Base-by-base conservation (phyloP, 164 flowering plant species). In the Tetracentron sinense region DNA sequence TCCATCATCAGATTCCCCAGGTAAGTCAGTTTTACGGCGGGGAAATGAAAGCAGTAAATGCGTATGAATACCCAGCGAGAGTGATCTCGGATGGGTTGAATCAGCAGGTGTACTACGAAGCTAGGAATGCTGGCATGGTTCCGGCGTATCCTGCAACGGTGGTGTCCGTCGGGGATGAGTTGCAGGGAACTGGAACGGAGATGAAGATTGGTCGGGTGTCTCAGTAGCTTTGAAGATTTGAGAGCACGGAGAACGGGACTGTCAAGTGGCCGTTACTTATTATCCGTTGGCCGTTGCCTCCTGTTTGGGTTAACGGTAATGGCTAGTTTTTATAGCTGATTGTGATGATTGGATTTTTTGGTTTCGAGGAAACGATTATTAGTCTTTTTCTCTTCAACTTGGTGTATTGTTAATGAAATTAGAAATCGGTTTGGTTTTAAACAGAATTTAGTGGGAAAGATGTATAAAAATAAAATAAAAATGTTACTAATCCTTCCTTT, bases 81-180 rank as follows among this genome's bases (percentile, higher is more conserved):
- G 55, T 74, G 47, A 47, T 57, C 11, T 7, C 62, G 0, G 85
- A 78, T 2, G 82, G 73, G 3, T 60, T 63, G 56, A 69, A 61
- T 49, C 89, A 81, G 30, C 81, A 74, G 28, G 58, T 77, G 23
- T 81, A 79, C 47, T 87, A 87, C 56, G 85, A 78, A 6, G 77
- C 66, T 5, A 67, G 77, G 44, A 75, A 66, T 64, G 28, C 74
- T 0, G 83, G 82, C 5, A 31, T 73, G 70, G 65, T 75, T 58
- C 81, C 69, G 16, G 70, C 56, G 6, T 80, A 79, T 56, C 75
- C 82, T 42, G 75, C 80, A 5, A 62, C 76, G 72, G 65, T 65
- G 59, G 63, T 71, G 14, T 70, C 78, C 19, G 72, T 64, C 46
- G 81, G 74, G 42, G 79, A 70, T 19, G 86, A 80, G 14, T 20